Conservation (phyloP, 805 yeast species). For the Hanseniaspora jakobsenii region DNA sequence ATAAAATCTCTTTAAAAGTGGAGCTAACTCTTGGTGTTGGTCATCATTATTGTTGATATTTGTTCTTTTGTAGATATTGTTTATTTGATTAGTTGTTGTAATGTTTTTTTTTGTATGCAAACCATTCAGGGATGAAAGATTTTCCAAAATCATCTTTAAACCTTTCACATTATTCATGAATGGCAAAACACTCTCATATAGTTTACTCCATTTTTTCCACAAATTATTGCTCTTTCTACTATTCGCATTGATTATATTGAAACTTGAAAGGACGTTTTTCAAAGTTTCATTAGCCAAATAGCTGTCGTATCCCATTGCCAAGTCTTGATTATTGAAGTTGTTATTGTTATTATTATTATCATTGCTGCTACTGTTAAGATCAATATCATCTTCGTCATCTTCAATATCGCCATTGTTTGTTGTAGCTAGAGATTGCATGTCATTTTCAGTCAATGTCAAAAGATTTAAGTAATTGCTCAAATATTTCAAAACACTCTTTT, state of each 20-base stretch:
- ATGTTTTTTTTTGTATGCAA: too few relatives aligned
- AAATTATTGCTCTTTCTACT: slow-evolving; percentile 14
- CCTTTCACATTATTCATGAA: slow-evolving; percentile 1
- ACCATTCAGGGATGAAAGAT: neutral
- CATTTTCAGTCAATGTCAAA: neutral
- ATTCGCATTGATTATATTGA: slow-evolving; percentile 1
- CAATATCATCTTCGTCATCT: neutral
- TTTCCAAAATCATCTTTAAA: neutral
- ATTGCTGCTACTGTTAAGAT: too few relatives aligned
- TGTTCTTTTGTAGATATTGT: too few relatives aligned
- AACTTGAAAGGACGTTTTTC: neutral
- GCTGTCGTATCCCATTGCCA: too few relatives aligned
- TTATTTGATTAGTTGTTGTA: too few relatives aligned
- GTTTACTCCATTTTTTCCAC: slow-evolving; percentile 13
- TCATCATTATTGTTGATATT: too few relatives aligned
- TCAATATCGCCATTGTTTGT: neutral
- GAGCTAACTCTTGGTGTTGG: too few relatives aligned
- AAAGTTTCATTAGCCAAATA: too few relatives aligned
- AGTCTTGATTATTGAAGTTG: too few relatives aligned
- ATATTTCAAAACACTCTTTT: slow-evolving; percentile 1
- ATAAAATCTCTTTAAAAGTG: too few relatives aligned
- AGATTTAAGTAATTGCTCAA: slow-evolving; percentile 8
- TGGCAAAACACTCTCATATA: slow-evolving; percentile 1
- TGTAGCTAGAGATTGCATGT: neutral
- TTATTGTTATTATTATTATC: too few relatives aligned